These are phyloP conservation scores for Turnera subulata DNA, from an alignment of 345 rosid species.

Conservation along the genomic window DNA sequence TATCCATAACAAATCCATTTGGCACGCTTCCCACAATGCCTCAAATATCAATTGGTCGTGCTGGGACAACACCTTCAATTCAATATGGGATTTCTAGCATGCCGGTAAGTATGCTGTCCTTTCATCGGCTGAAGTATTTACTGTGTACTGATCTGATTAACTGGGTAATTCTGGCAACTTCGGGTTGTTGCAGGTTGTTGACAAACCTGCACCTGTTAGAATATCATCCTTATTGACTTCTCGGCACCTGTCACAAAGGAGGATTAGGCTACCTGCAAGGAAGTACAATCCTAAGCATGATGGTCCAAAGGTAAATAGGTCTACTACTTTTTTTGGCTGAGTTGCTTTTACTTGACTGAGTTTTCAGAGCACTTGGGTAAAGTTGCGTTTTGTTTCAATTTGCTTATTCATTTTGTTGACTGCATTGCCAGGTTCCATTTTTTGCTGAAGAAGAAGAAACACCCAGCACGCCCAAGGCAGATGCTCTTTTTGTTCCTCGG, in stretches of 20 bases:
- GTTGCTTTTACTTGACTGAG: neutral
- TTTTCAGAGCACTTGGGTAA: neutral
- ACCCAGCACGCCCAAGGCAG: constrained; percentile 80
- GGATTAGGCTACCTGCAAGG: constrained; percentile 68
- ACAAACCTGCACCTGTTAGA: constrained; percentile 72
- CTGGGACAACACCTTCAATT: constrained; percentile 66
- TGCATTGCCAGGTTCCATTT: constrained; percentile 79
- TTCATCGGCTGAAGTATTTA: neutral
- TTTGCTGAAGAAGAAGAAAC: constrained; percentile 76
- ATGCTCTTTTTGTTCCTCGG: constrained; percentile 80
- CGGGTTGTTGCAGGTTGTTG: constrained; percentile 52
- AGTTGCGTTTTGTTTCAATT: neutral
- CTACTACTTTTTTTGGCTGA: neutral
- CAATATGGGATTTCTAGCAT: constrained; percentile 89
- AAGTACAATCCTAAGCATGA: constrained; percentile 72
- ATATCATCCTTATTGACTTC: constrained; percentile 77
- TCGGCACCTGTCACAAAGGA: constrained; percentile 71
- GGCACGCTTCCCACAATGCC: constrained; percentile 93
- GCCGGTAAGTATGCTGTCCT: constrained; percentile 54
- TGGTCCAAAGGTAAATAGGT: constrained; percentile 52
- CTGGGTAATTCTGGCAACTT: neutral
- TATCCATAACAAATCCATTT: constrained; percentile 63
- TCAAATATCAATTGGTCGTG: constrained; percentile 75
- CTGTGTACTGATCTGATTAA: neutral
- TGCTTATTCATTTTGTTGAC: neutral